Conservation (phyloP, 2,329 filamentous ascomycete genomes). For the Stemphylium lycopersici region DNA sequence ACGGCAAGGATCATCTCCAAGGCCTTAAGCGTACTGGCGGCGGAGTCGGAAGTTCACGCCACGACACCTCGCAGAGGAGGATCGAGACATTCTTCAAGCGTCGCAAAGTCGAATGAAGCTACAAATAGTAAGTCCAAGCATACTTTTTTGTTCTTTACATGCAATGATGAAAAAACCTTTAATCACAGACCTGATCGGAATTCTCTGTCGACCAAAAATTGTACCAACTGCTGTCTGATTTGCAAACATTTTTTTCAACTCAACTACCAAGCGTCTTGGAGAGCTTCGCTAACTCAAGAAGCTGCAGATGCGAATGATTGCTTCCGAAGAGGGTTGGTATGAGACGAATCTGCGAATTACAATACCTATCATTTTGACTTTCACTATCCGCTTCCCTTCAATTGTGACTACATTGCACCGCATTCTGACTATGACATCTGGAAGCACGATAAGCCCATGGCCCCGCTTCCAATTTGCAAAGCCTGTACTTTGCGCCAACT, state of each 20-base stretch:
- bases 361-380: constrained; percentile 1
- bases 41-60: constrained; percentile 78
- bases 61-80: constrained; percentile 76
- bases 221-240: constrained; percentile 84
- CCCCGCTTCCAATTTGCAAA: neutral
- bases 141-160: constrained; percentile 20
- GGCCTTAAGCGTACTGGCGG: constrained; percentile 80
- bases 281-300: constrained; percentile 12
- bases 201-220: constrained; percentile 71
- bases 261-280: neutral
- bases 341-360: neutral
- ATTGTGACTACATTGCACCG: neutral
- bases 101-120: constrained; percentile 50
- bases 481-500: neutral
- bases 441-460: neutral
- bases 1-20: constrained; percentile 73
- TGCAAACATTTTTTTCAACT: constrained; percentile 4
- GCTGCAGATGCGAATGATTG: neutral
- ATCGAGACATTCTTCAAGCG: constrained; percentile 80
- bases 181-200: constrained; percentile 89
- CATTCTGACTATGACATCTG: neutral
- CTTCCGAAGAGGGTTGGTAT: too few relatives aligned
- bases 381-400: neutral
- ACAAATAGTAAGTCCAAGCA: constrained; percentile 30
- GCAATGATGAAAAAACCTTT: constrained; percentile 63